Conservation (phyloP, 2,329 filamentous ascomycete genomes). For the Pyricularia sp. region DNA sequence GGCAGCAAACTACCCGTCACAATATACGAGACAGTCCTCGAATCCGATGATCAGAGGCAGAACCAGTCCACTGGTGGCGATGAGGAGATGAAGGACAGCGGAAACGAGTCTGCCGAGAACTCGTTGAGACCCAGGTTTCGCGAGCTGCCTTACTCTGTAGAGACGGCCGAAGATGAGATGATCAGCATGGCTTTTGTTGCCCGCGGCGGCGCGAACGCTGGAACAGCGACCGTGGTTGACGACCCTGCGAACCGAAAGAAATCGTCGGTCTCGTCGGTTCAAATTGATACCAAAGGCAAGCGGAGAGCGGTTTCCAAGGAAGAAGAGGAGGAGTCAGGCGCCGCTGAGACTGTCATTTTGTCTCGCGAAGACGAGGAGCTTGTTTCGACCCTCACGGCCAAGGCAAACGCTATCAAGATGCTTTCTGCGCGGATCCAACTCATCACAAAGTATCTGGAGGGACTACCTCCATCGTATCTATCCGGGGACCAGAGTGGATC, state of each 20-base stretch:
- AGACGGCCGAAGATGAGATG: slow-evolving; percentile 95
- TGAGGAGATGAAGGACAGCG: slow-evolving; percentile 55
- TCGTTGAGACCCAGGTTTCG: slow-evolving; percentile 59
- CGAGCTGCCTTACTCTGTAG: slow-evolving; percentile 73
- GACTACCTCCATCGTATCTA: slow-evolving; percentile 53
- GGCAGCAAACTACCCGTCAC: slow-evolving; percentile 79
- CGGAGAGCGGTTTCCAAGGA: slow-evolving; percentile 15
- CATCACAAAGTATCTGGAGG: slow-evolving; percentile 63
- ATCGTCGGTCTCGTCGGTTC: slow-evolving; percentile 15
- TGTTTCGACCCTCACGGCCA: slow-evolving; percentile 61
- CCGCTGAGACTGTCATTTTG: slow-evolving; percentile 31
- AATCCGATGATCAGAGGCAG: slow-evolving; percentile 45
- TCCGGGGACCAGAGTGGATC: slow-evolving; percentile 23
- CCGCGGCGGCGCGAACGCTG: slow-evolving; percentile 65
- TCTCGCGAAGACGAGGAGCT: slow-evolving; percentile 47
- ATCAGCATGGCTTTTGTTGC: slow-evolving; percentile 93
- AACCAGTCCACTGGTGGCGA: slow-evolving; percentile 31
- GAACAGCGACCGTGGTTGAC: slow-evolving; percentile 30
- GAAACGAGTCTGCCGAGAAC: slow-evolving; percentile 23
- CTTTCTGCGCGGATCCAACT: slow-evolving; percentile 65
- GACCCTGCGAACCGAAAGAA: slow-evolving; percentile 12
- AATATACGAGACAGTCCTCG: slow-evolving; percentile 75
- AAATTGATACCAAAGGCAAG: slow-evolving; percentile 41
- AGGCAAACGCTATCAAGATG: slow-evolving; percentile 89
- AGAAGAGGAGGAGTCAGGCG: slow-evolving; percentile 12